phyloP scores from a whole-genome alignment of 2,329 filamentous ascomycete species.

The Zymoseptoria passerinii region DNA sequence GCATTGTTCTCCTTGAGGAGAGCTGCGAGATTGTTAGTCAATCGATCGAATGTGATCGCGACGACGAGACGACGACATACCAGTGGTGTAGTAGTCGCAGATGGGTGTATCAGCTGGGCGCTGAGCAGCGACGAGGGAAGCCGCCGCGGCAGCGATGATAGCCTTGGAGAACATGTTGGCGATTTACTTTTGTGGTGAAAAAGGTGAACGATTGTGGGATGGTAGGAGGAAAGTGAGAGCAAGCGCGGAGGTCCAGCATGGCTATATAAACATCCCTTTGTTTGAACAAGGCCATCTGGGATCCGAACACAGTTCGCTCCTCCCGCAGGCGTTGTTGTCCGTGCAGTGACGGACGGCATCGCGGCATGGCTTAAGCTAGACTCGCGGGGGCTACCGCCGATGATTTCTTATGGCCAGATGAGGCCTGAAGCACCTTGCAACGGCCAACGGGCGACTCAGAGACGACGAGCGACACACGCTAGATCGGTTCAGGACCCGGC shows the following conservation, averaged over 20 bases:
- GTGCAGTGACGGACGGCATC: not conserved
- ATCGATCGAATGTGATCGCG: not conserved
- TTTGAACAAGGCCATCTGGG: not conserved
- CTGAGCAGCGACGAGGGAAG: constrained; percentile 29
- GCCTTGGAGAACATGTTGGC: constrained; percentile 6
- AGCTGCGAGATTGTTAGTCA: constrained; percentile 13
- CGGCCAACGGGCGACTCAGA: not conserved
- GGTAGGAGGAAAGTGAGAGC: not conserved
- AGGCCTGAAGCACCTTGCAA: not conserved
- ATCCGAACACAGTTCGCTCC: not conserved
- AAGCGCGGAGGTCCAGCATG: not conserved
- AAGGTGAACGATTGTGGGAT: not conserved
- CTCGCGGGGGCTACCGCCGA: not conserved
- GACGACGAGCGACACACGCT: not conserved
- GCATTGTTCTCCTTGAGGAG: constrained; percentile 52
- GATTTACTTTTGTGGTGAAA: not conserved
- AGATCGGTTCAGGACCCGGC: not conserved
- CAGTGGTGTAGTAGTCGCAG: constrained; percentile 57
- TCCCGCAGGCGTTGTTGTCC: not conserved
- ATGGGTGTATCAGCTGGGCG: constrained; percentile 45
- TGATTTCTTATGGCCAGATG: not conserved
- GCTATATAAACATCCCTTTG: constrained; percentile 1
- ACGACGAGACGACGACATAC: not conserved
- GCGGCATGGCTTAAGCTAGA: not conserved
- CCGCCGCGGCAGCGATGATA: constrained; percentile 13